A percentile compares a stretch with the other conserved stretches of the same genome.
phyloP scores from a whole-genome alignment of 208 protist species.

The Leishmania tarentolae region DNA sequence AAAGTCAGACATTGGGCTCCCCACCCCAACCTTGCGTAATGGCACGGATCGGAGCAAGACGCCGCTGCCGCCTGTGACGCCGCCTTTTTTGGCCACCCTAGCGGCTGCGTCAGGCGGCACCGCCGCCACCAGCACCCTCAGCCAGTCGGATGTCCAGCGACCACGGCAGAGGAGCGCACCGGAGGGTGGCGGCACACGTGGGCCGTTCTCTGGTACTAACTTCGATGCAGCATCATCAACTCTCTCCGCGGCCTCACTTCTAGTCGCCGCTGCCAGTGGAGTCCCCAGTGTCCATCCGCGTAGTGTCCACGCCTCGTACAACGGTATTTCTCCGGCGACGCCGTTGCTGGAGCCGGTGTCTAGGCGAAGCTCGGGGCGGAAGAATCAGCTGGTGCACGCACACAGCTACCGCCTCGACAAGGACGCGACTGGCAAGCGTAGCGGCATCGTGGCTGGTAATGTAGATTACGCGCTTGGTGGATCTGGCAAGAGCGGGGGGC shows the following conservation, averaged over 20 bases:
- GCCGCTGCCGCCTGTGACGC: neutral
- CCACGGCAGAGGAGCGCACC: slow-evolving; percentile 1
- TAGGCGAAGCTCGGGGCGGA: neutral
- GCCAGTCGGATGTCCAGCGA: neutral
- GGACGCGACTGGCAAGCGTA: neutral
- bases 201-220: neutral
- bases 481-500: neutral
- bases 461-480: neutral
- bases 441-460: neutral
- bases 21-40: neutral
- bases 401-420: slow-evolving; percentile 17
- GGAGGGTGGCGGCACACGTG: slow-evolving; percentile 3
- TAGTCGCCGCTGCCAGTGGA: neutral
- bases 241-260: neutral
- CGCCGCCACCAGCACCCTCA: slow-evolving; percentile 3
- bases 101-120: neutral
- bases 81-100: neutral
- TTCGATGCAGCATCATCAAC: neutral
- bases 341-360: neutral
- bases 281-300: neutral
- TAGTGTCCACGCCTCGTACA: neutral
- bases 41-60: neutral
- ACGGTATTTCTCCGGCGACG: neutral
- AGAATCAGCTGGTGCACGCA: neutral
- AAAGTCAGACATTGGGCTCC: slow-evolving; percentile 3